Percentiles rank a stretch among this genome's conserved stretches.
These are phyloP conservation scores for Cyclocybe aegerita DNA, from an alignment of 768 basidiomycete genomes.

Conservation along the genomic window DNA sequence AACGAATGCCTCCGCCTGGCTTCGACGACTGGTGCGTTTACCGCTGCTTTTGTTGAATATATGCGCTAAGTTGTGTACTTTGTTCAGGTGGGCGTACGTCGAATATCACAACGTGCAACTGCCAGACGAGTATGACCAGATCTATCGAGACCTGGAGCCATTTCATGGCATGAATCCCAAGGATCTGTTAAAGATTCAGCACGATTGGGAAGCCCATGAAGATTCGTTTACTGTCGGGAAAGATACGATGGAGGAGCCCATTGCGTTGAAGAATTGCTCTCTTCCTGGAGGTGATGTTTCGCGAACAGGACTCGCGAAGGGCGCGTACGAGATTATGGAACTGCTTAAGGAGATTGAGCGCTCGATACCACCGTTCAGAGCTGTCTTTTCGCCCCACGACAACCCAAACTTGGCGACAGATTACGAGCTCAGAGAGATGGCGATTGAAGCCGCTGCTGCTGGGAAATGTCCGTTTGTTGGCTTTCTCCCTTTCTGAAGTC, in stretches of 20 bases:
- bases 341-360: slow-evolving; percentile 40
- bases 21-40: slow-evolving; percentile 80
- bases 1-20: slow-evolving; percentile 74
- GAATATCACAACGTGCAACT: slow-evolving; percentile 66
- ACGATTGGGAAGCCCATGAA: slow-evolving; percentile 34
- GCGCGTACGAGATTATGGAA: slow-evolving; percentile 33
- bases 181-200: slow-evolving; percentile 33
- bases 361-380: slow-evolving; percentile 45
- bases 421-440: slow-evolving; percentile 31
- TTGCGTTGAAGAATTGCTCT: slow-evolving; percentile 24
- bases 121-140: slow-evolving; percentile 81
- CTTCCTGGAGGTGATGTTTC: slow-evolving; percentile 24
- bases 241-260: slow-evolving; percentile 18
- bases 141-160: slow-evolving; percentile 72
- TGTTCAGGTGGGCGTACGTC: slow-evolving; percentile 46
- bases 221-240: slow-evolving; percentile 43
- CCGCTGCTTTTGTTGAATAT: background rate
- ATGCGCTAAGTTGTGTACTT: background rate
- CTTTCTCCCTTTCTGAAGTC: background rate
- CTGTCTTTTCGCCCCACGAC: slow-evolving; percentile 52
- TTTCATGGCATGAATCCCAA: slow-evolving; percentile 66
- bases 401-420: slow-evolving; percentile 40
- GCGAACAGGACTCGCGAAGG: slow-evolving; percentile 22
- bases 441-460: slow-evolving; percentile 34
- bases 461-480: slow-evolving; percentile 31